Evolutionary conservation across 108 stramenopile species (phyloP).

Genomic region (Stephanodiscus minutulus): DNA sequence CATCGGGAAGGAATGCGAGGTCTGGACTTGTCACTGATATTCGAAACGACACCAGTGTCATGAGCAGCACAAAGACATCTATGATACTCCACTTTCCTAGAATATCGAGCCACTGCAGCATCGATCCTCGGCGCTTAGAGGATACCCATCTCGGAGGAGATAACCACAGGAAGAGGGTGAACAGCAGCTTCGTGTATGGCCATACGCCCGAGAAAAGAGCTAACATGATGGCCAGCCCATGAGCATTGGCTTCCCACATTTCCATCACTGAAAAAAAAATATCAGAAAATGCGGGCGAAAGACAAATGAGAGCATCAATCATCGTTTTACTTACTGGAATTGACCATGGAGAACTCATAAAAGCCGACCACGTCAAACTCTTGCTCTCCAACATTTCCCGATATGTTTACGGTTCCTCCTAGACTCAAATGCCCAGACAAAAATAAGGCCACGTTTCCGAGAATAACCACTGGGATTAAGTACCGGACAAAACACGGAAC

Average conservation of each 20-base stretch:
- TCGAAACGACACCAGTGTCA: conserved; percentile 73
- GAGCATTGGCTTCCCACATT: too few relatives aligned
- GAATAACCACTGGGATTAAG: conserved; percentile 62
- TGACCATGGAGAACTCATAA: too few relatives aligned
- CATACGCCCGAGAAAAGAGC: conserved; percentile 70
- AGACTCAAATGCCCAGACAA: conserved; percentile 75
- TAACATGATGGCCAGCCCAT: not conserved
- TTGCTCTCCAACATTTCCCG: too few relatives aligned
- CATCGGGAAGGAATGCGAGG: conserved; percentile 60
- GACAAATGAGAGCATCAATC: too few relatives aligned
- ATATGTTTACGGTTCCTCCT: conserved; percentile 10
- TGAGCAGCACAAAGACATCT: conserved; percentile 78
- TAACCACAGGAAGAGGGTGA: conserved; percentile 75
- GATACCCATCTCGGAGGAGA: conserved; percentile 52
- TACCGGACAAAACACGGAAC: conserved; percentile 55
- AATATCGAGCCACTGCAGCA: conserved; percentile 74
- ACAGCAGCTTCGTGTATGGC: conserved; percentile 82
- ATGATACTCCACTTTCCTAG: conserved; percentile 70
- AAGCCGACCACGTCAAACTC: too few relatives aligned
- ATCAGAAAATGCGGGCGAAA: too few relatives aligned
- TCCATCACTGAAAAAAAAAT: too few relatives aligned
- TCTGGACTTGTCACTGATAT: conserved; percentile 70
- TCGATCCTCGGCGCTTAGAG: conserved; percentile 53
- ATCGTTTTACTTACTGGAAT: too few relatives aligned
- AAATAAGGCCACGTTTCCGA: conserved; percentile 78